Conservation (phyloP, 768 basidiomycete genomes). For the Paxillus involutus region DNA sequence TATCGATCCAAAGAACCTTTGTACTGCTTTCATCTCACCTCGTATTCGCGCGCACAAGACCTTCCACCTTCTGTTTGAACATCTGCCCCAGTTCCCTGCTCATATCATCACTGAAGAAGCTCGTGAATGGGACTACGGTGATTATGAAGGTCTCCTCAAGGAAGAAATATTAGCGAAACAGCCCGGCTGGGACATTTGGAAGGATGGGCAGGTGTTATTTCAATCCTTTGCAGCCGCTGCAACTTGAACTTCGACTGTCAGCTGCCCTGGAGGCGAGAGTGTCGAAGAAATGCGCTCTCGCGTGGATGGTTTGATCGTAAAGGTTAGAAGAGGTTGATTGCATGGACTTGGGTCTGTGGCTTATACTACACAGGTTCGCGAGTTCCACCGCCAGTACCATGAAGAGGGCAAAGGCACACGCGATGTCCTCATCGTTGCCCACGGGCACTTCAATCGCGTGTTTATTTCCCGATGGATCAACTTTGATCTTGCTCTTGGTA, state of each 20-base stretch:
- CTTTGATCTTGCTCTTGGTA: constrained; percentile 62
- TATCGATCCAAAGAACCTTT: constrained; percentile 78
- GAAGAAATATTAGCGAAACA: constrained; percentile 70
- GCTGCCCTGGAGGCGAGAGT: constrained; percentile 88
- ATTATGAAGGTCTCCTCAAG: constrained; percentile 82
- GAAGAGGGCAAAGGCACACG: constrained; percentile 66
- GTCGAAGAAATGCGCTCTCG: constrained; percentile 75
- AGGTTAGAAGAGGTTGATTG: constrained; percentile 42
- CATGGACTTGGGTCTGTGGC: not conserved
- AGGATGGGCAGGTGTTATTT: constrained; percentile 58
- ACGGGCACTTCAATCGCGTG: constrained; percentile 78
- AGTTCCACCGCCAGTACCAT: constrained; percentile 68
- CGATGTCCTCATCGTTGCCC: constrained; percentile 88
- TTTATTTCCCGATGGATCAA: constrained; percentile 83
- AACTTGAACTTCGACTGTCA: constrained; percentile 29
- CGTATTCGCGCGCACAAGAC: constrained; percentile 83
- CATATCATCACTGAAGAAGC: constrained; percentile 65
- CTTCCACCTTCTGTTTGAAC: constrained; percentile 75
- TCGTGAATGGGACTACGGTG: constrained; percentile 90
- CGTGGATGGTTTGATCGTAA: constrained; percentile 73
- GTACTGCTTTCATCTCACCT: constrained; percentile 81
- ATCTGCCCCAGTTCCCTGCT: constrained; percentile 43
- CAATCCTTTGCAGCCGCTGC: not conserved
- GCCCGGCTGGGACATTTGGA: constrained; percentile 80
- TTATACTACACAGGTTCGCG: constrained; percentile 52